Evolutionary conservation across 345 rosid genomes (phyloP).

Genomic region (Zanthoxylum bungeanum): DNA sequence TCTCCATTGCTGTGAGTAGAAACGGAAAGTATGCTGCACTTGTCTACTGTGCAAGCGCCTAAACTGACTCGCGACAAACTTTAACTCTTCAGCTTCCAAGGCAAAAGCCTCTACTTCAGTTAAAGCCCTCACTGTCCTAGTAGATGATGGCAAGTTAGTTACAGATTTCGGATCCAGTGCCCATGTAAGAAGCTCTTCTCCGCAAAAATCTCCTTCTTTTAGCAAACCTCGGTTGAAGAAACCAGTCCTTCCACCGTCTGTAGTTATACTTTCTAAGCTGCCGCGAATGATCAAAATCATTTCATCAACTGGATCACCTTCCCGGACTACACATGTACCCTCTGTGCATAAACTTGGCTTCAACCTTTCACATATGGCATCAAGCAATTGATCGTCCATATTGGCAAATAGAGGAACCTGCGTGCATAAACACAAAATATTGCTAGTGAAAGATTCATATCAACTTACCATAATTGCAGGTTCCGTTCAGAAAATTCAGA

Average conservation of each 20-base stretch:
- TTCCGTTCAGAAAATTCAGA: neutral
- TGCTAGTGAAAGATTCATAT: neutral
- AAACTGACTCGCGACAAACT: constrained; percentile 82
- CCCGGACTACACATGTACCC: constrained; percentile 63
- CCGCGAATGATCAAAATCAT: constrained; percentile 89
- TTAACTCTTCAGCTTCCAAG: constrained; percentile 79
- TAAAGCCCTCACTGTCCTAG: constrained; percentile 62
- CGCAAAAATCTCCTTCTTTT: constrained; percentile 79
- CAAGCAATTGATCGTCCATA: constrained; percentile 81
- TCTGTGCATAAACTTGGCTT: constrained; percentile 81
- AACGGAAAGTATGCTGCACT: constrained; percentile 79
- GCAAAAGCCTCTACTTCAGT: constrained; percentile 89
- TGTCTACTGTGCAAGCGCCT: constrained; percentile 86
- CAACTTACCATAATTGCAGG: neutral
- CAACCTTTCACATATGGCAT: constrained; percentile 86
- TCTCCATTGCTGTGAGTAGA: constrained; percentile 95
- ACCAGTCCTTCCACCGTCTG: constrained; percentile 91
- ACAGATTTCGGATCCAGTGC: constrained; percentile 72
- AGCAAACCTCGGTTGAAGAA: constrained; percentile 69
- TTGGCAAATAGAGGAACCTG: constrained; percentile 87
- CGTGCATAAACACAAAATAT: neutral
- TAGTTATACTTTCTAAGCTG: constrained; percentile 76
- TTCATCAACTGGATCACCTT: constrained; percentile 87
- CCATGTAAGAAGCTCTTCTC: constrained; percentile 80
- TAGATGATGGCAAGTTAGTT: constrained; percentile 58